These are phyloP conservation scores for Clarireedia paspali DNA, from an alignment of 2,329 filamentous ascomycete species.

Conservation along the genomic window DNA sequence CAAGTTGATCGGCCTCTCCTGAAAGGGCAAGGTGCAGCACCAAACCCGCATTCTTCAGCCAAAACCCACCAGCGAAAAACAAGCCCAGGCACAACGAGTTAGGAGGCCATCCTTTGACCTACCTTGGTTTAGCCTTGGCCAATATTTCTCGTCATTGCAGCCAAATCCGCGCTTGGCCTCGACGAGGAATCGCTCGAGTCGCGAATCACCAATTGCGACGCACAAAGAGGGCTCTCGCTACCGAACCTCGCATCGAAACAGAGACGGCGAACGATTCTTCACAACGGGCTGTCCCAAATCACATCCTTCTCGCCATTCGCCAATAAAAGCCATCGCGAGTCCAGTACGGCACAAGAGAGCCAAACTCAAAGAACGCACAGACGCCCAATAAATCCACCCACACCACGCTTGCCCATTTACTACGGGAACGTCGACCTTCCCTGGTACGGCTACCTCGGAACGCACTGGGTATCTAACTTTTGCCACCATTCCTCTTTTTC, in stretches of 20 bases:
- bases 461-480: not conserved
- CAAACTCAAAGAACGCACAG: constrained; percentile 2
- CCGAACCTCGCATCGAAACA: not conserved
- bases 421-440: not conserved
- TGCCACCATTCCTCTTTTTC: constrained; percentile 2
- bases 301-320: not conserved
- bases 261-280: not conserved
- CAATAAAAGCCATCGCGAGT: too few species aligned
- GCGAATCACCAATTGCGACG: not conserved
- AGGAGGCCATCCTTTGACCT: too few species aligned
- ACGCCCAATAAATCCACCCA: not conserved
- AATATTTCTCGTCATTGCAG: too few species aligned
- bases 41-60: not conserved
- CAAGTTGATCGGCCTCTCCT: not conserved
- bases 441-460: not conserved
- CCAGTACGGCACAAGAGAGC: not conserved
- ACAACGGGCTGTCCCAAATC: not conserved
- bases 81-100: too few species aligned
- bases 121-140: too few species aligned
- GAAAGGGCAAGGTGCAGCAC: not conserved
- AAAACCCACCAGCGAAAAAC: not conserved
- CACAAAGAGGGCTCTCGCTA: too few species aligned
- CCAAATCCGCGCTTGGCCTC: too few species aligned
- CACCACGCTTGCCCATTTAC: not conserved
- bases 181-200: too few species aligned